Base-by-base conservation (phyloP, 257 asterid genomes). In the Pogostemon cablin region DNA sequence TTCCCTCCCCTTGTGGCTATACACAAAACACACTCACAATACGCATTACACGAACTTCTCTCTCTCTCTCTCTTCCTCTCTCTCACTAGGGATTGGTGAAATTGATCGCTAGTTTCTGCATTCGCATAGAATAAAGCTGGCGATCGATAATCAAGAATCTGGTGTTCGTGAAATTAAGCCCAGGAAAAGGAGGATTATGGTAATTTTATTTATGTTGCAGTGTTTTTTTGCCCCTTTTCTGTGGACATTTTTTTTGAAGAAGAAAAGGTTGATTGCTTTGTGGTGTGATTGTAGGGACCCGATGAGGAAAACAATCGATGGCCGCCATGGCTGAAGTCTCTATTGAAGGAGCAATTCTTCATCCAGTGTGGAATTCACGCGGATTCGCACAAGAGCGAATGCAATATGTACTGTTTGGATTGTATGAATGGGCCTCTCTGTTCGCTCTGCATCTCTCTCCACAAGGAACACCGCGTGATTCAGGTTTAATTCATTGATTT, bases 151-250 rank as follows among this genome's bases (percentile, higher is more conserved):
- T 74, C 90, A 79, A 62, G 91, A 87, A 72, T 50, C 88, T 41
- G 65, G 66, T 7, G 88, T 84, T 35, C 82, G 85, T 50, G 96
- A 89, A 74, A 79, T 91, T 83, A 91, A 84, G 84, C 82, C 88
- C 8, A 89, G 82, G 12, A 89, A 75, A 81, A 81, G 90, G 77
- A 83, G 89, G 69, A 86, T 87, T 66, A 89, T 89, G 98, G 98
- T 92, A 71, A 11, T 7, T 50, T 62, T 37, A 2, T 20, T 42
- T 6, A 37, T 20, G 25, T 20, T 20, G 1, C 25, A 20, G 25
- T 20, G 25, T 20, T 20, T 20, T 20, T 20, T 20, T 20, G 25
- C 25, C 25, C 11, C 64, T 2, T 44, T 9, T 25, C 5, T 32
- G 4, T 9, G 1, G 3, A 5, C 3, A 6, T 56, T 41, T 56